Percentiles rank a stretch among this genome's conserved stretches.
phyloP scores from a whole-genome alignment of 768 basidiomycete genomes.

The Stropharia rugosoannulata region DNA sequence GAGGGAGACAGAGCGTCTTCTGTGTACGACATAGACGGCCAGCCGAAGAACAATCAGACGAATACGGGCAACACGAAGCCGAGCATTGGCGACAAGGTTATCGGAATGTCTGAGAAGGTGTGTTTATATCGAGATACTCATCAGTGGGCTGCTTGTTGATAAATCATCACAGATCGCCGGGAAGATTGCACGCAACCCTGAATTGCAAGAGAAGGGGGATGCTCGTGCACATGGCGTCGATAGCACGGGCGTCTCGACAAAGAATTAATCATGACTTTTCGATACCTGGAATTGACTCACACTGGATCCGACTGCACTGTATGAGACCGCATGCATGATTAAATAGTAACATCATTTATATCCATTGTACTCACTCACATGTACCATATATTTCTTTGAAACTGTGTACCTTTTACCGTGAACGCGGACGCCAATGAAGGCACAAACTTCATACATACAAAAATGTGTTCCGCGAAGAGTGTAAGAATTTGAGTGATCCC shows the following conservation, averaged over 20 bases:
- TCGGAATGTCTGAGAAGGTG: conserved; percentile 61
- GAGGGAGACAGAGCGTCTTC: background rate
- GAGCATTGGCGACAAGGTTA: conserved; percentile 46
- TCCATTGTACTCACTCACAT: no score
- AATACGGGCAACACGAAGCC: conserved; percentile 39
- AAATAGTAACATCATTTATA: no score
- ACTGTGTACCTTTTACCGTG: no score
- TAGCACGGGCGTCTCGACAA: background rate
- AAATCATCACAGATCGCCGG: conserved; percentile 36
- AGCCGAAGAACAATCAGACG: background rate
- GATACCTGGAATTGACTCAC: no score
- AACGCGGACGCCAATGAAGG: no score
- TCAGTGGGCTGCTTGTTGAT: background rate
- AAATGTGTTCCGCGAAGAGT: no score
- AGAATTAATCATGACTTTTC: no score
- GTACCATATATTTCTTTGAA: no score
- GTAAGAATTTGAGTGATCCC: no score
- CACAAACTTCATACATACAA: no score
- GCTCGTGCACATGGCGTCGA: conserved; percentile 31
- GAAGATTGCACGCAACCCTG: conserved; percentile 45
- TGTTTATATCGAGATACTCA: background rate
- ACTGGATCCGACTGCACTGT: no score
- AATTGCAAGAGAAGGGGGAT: conserved; percentile 55
- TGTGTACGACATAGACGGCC: background rate
- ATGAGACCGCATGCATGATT: no score